Percentiles rank a stretch among this genome's conserved stretches.
Evolutionary conservation across 768 basidiomycete species (phyloP).

Genomic region (Leccinellum albellum): DNA sequence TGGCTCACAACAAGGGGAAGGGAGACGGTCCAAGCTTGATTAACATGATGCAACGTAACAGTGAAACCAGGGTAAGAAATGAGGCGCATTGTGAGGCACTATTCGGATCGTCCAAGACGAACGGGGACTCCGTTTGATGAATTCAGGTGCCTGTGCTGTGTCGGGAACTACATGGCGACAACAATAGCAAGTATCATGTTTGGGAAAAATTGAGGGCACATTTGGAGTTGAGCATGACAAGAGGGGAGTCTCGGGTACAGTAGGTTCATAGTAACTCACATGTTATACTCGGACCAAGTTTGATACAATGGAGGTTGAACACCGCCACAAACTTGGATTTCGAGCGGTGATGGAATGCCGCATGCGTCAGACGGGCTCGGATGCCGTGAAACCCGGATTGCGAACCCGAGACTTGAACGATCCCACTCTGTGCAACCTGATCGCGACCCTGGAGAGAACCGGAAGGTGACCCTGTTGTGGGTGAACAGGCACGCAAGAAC

Average conservation of each 20-base stretch:
- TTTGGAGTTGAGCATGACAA: conserved; percentile 9
- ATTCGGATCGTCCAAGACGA: conserved; percentile 2
- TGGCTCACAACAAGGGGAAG: conserved; percentile 7
- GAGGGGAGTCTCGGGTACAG: conserved; percentile 18
- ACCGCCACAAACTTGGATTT: conserved; percentile 10
- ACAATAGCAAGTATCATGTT: conserved; percentile 5
- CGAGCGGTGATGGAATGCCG: neutral
- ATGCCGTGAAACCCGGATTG: conserved; percentile 10
- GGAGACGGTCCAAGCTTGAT: neutral
- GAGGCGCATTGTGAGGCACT: neutral
- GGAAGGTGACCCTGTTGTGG: conserved; percentile 7
- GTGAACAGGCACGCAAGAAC: conserved; percentile 22
- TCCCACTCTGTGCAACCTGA: conserved; percentile 13
- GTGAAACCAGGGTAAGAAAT: conserved; percentile 18
- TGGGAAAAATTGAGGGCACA: neutral
- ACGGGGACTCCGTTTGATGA: neutral
- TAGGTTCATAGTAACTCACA: conserved; percentile 1
- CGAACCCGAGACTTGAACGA: conserved; percentile 5
- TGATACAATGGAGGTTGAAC: neutral
- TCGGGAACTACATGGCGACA: conserved; percentile 1
- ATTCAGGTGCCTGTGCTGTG: conserved; percentile 1
- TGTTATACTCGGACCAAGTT: conserved; percentile 1
- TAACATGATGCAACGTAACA: neutral
- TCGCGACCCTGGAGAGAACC: conserved; percentile 10
- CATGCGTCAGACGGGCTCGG: neutral